Evolutionary conservation across 495 filamentous ascomycete species (phyloP), one percentile per base, ranked within the genome.

Genomic region (Penicillium simplicissimum): DNA sequence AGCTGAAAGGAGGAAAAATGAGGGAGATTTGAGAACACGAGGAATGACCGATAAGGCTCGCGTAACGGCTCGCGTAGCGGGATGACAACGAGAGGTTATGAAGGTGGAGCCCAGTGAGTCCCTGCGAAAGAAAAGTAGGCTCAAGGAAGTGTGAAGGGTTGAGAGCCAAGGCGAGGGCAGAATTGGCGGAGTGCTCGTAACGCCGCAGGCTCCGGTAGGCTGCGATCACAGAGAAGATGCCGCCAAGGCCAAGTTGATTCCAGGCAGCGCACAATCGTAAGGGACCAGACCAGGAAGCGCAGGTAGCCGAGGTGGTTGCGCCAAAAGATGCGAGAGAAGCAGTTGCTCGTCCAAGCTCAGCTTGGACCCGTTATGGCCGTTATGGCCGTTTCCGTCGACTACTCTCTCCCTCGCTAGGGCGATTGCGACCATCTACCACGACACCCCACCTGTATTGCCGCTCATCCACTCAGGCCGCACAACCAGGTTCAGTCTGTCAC

Each of bases 341-440:
- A 8, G 14, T 33, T 42, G 15, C 38, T 43, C 35, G 48, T 33
- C 57, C 38, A 2, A 5, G 31, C 15, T 38, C 36, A 33, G 19
- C 51, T 51, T 25, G 52, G 37, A 53, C 56, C 47, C 37, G 37
- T n/a, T 56, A 19, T 55, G 65, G 57, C 47, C 37, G 37, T n/a
- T 56, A 19, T 55, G 65, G 57, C 67, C 69, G 67, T 68, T 72
- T 72, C 65, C 69, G 67, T 67, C 61, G 45, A 67, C 37, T 14
- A 36, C 40, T 57, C 33, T 40, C 33, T 43, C 59, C 42, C 40
- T 37, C 34, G 55, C 47, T 25, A 17, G 11, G 57, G 35, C 59
- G 57, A 61, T 69, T 71, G 64, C 69, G 64, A 69, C 69, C 64
- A 57, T 68, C 68, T 59, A 53, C 33, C 13, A 40, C 54, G 15